These are phyloP conservation scores for Rhypophila decipiens DNA, from an alignment of 495 filamentous ascomycete genomes.

Conservation along the genomic window DNA sequence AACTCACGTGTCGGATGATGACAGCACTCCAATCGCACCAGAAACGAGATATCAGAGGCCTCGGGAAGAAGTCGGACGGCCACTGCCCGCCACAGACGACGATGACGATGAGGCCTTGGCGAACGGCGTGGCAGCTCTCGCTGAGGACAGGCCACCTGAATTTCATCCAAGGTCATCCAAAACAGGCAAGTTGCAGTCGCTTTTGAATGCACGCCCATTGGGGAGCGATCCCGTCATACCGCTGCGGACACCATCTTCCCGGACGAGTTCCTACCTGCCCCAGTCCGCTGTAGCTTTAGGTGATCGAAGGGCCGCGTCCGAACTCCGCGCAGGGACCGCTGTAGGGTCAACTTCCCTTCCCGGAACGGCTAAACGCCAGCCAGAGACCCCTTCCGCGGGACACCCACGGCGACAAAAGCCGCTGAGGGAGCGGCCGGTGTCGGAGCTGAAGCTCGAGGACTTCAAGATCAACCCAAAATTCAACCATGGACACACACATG, in stretches of 20 bases:
- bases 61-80: not conserved
- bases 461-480: conserved; percentile 78
- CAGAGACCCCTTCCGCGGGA: not conserved
- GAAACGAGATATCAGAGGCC: not conserved
- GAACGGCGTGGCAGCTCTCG: conserved; percentile 15
- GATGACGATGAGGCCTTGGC: conserved; percentile 3
- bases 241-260: too few relatives aligned
- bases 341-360: not conserved
- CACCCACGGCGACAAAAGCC: too few relatives aligned
- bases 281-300: too few relatives aligned
- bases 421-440: conserved; percentile 48
- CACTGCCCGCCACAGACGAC: not conserved
- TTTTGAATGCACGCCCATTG: too few relatives aligned
- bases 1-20: not conserved
- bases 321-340: too few relatives aligned
- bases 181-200: not conserved
- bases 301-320: too few relatives aligned
- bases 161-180: conserved; percentile 1
- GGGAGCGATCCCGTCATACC: too few relatives aligned
- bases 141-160: conserved; percentile 8
- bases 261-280: too few relatives aligned
- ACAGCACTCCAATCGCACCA: too few relatives aligned
- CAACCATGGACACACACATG: conserved; percentile 68
- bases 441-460: conserved; percentile 51
- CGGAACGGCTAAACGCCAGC: not conserved